These are phyloP conservation scores for Candida schatavii DNA, from an alignment of 805 yeast genomes.

Conservation along the genomic window DNA sequence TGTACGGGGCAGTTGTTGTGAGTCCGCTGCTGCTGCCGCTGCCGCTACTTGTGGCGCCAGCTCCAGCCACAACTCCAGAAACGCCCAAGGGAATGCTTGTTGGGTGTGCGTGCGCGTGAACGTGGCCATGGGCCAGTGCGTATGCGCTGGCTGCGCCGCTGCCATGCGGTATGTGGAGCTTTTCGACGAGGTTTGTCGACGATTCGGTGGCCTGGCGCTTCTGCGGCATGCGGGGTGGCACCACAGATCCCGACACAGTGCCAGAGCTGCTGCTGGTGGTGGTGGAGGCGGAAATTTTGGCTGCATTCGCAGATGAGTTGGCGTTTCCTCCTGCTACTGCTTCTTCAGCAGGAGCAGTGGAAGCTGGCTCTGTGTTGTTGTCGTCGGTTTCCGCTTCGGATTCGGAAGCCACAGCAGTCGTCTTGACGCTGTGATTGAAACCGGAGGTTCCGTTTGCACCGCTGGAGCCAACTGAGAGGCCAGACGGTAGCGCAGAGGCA, in stretches of 20 bases:
- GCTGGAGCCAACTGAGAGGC: conserved; percentile 27
- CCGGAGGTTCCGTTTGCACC: too few relatives aligned
- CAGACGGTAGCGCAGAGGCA: conserved; percentile 14
- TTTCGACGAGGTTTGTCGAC: conserved; percentile 42
- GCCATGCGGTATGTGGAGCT: conserved; percentile 20
- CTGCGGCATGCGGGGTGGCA: conserved; percentile 38
- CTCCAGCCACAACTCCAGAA: not conserved
- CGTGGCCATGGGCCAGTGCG: conserved; percentile 2
- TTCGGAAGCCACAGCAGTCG: too few relatives aligned
- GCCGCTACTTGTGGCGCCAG: not conserved
- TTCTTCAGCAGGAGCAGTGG: too few relatives aligned
- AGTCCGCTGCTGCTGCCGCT: not conserved
- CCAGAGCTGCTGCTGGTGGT: not conserved
- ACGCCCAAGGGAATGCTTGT: conserved; percentile 3
- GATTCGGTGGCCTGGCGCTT: conserved; percentile 59
- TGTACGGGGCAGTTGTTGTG: conserved; percentile 15
- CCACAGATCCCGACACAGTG: conserved; percentile 4
- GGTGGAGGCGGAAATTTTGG: not conserved
- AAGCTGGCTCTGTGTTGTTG: too few relatives aligned
- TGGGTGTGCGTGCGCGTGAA: conserved; percentile 6
- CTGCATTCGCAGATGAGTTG: not conserved
- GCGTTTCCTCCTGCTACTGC: not conserved
- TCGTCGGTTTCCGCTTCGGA: too few relatives aligned
- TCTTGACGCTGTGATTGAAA: too few relatives aligned
- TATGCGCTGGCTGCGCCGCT: too few relatives aligned